phyloP scores from a whole-genome alignment of 2,329 filamentous ascomycete species.

The Juglanconis sp. region DNA sequence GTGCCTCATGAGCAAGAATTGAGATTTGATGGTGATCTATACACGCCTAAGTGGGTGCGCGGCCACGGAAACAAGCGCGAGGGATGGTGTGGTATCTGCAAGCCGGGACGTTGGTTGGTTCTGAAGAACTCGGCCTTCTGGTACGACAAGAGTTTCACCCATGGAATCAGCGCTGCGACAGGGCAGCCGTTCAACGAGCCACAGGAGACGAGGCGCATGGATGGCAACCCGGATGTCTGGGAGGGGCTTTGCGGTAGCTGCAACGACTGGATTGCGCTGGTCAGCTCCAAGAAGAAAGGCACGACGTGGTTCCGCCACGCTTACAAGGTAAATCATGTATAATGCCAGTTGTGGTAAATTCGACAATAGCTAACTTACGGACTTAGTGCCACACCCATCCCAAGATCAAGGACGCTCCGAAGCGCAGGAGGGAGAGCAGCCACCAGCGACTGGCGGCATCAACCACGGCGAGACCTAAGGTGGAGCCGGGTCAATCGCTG shows the following conservation, averaged over 20 bases:
- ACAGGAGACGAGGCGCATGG: constrained; percentile 70
- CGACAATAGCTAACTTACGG: not conserved
- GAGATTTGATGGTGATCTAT: constrained; percentile 76
- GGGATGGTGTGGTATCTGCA: constrained; percentile 87
- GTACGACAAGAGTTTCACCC: constrained; percentile 90
- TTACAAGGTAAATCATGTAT: constrained; percentile 65
- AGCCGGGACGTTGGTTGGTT: constrained; percentile 79
- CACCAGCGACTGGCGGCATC: constrained; percentile 44
- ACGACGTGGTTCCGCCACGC: constrained; percentile 89
- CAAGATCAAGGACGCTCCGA: constrained; percentile 69
- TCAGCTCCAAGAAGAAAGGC: constrained; percentile 88
- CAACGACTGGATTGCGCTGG: constrained; percentile 76
- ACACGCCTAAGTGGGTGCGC: constrained; percentile 80
- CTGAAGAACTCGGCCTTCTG: constrained; percentile 89
- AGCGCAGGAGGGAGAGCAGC: constrained; percentile 62
- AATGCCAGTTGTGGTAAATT: constrained; percentile 10
- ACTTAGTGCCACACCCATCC: constrained; percentile 66
- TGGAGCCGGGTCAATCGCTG: constrained; percentile 37
- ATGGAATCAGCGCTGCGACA: constrained; percentile 80
- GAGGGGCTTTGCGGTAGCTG: constrained; percentile 76
- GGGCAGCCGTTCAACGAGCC: constrained; percentile 76
- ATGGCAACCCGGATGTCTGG: constrained; percentile 78
- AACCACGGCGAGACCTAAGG: constrained; percentile 45
- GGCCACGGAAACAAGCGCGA: constrained; percentile 85
- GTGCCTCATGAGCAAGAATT: constrained; percentile 75